Evolutionary conservation across 768 basidiomycete genomes (phyloP).

Genomic region (Mrakia frigida): DNA sequence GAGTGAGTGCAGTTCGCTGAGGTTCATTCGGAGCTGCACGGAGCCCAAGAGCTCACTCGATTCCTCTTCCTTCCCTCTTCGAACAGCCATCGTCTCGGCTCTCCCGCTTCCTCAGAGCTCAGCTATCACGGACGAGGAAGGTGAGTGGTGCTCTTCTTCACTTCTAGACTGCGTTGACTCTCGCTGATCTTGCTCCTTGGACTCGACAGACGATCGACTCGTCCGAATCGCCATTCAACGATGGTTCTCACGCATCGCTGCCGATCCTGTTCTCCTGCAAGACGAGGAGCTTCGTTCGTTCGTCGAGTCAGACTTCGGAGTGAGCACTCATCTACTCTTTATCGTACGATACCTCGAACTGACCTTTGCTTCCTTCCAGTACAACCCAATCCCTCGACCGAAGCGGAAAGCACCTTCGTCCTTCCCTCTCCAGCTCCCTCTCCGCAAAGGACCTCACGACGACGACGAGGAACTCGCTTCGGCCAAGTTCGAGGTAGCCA

Average conservation of each 20-base stretch:
- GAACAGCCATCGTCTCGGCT: slow-evolving; percentile 72
- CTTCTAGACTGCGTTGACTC: neutral
- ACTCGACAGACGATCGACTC: slow-evolving; percentile 69
- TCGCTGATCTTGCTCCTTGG: neutral
- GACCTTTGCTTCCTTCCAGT: slow-evolving; percentile 35
- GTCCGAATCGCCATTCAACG: slow-evolving; percentile 91
- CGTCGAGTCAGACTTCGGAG: slow-evolving; percentile 93
- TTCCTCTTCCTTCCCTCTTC: neutral
- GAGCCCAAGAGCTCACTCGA: neutral
- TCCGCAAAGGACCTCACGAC: slow-evolving; percentile 63
- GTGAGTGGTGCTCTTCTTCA: slow-evolving; percentile 38
- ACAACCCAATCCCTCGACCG: slow-evolving; percentile 46
- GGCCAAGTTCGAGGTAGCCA: slow-evolving; percentile 85
- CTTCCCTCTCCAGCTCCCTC: slow-evolving; percentile 59
- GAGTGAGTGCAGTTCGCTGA: slow-evolving; percentile 44
- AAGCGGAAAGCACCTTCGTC: slow-evolving; percentile 62
- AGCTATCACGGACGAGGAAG: slow-evolving; percentile 92
- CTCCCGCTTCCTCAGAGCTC: slow-evolving; percentile 94
- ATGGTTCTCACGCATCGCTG: slow-evolving; percentile 89
- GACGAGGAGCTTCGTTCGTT: slow-evolving; percentile 94
- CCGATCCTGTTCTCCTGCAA: slow-evolving; percentile 76
- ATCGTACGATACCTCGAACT: slow-evolving; percentile 14
- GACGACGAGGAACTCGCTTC: slow-evolving; percentile 89
- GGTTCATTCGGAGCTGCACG: neutral
- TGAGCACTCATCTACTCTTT: too few species aligned